A percentile compares a stretch with the other conserved stretches of the same genome.
phyloP scores from a whole-genome alignment of 148 eudicot genomes.

The Nyssa sinensis region DNA sequence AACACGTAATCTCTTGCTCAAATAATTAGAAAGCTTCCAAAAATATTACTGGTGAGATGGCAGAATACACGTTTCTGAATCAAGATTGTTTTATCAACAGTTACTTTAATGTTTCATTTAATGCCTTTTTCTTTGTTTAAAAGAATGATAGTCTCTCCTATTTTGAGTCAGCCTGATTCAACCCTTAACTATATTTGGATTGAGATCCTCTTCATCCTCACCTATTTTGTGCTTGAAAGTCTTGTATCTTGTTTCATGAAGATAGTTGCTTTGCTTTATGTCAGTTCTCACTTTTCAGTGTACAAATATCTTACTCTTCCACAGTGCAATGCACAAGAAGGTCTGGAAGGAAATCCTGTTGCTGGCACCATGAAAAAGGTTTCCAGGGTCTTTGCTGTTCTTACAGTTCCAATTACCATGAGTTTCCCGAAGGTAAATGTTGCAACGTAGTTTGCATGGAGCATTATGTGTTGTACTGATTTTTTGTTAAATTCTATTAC shows the following conservation, averaged over 20 bases:
- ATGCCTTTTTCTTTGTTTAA: neutral
- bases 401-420: conserved; percentile 78
- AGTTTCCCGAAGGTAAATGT: conserved; percentile 70
- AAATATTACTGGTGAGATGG: neutral
- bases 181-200: neutral
- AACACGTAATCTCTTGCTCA: neutral
- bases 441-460: neutral
- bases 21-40: neutral
- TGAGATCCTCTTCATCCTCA: neutral
- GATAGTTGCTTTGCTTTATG: neutral
- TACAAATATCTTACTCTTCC: conserved; percentile 19
- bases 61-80: neutral
- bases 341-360: conserved; percentile 90
- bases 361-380: conserved; percentile 85
- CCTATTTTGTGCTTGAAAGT: neutral
- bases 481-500: neutral
- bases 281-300: neutral
- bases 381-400: conserved; percentile 74
- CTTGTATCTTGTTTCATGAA: neutral
- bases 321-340: conserved; percentile 91
- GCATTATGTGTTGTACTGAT: neutral
- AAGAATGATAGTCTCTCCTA: neutral
- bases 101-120: too few species aligned
- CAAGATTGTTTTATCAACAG: neutral
- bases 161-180: neutral